Evolutionary conservation across 257 asterid genomes (phyloP).

Genomic region (Solanum raphanifolium): DNA sequence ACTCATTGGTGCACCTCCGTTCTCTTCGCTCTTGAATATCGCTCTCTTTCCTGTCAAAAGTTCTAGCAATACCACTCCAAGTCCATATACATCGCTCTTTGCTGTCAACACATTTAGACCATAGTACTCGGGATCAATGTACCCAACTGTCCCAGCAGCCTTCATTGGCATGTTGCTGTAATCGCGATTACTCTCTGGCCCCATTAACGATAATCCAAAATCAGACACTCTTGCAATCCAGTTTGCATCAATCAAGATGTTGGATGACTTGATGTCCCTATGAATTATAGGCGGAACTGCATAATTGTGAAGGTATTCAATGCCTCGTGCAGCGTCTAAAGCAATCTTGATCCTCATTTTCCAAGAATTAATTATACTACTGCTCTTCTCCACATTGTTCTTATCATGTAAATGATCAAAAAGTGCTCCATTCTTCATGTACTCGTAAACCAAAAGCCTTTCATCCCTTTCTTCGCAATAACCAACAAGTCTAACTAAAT

Average conservation of each 20-base stretch:
- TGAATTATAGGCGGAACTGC: slow-evolving; percentile 88
- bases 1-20: slow-evolving; percentile 39
- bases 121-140: slow-evolving; percentile 75
- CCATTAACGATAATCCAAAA: slow-evolving; percentile 68
- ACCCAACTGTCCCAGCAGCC: slow-evolving; percentile 80
- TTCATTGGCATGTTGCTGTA: slow-evolving; percentile 28
- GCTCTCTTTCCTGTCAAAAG: slow-evolving; percentile 71
- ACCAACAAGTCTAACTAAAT: slow-evolving; percentile 65
- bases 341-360: slow-evolving; percentile 67
- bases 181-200: slow-evolving; percentile 39
- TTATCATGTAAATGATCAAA: slow-evolving; percentile 59
- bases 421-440: slow-evolving; percentile 82
- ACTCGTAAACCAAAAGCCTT: slow-evolving; percentile 68
- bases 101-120: slow-evolving; percentile 67
- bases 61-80: slow-evolving; percentile 68
- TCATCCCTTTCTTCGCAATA: slow-evolving; percentile 76
- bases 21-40: slow-evolving; percentile 40
- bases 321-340: slow-evolving; percentile 75
- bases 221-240: slow-evolving; percentile 79
- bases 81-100: slow-evolving; percentile 81
- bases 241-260: slow-evolving; percentile 55
- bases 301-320: slow-evolving; percentile 72
- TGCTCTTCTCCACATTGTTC: slow-evolving; percentile 44
- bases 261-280: slow-evolving; percentile 80
- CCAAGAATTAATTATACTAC: slow-evolving; percentile 65